Evolutionary conservation across 2,329 filamentous ascomycete species (phyloP), one percentile per base, ranked within the genome.

Genomic region (Pseudopithomyces chartarum): DNA sequence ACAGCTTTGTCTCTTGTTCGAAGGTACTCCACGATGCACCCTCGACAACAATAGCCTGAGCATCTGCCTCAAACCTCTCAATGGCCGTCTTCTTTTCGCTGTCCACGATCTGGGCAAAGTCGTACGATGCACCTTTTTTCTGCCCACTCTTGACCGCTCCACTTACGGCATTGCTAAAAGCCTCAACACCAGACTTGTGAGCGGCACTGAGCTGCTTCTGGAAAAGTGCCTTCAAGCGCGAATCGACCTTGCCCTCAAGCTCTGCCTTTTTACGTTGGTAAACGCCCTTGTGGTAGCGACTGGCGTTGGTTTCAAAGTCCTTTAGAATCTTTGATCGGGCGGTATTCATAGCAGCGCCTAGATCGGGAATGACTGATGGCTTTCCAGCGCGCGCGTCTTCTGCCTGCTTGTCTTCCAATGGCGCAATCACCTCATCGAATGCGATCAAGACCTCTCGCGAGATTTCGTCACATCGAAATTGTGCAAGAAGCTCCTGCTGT

Each of bases 401-500:
- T 13, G 87, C 85, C 76, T 97, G 94, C 73, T 89, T 85, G 66
- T 95, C 90, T 76, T 99, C 95, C 13, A 98, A 85, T 0, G 95
- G 94, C 8, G 80, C 73, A 58, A 99, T 89, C n/a, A 86, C 82
- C 52, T 87, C 83, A 68, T 99, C 95, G 66, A 99, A 99, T 2
- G 82, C 84, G 40, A 92, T 79, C 55, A 97, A 82, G 12, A 96
- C 95, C 73, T 97, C 94, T 61, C 93, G 85, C 38, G 92, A 86
- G 56, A 99, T 99, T 78, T 99, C 95, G 74, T 99, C 95, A 76
- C 95, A 99, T 64, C 95, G 87, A 80, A 98, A 99, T 75, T 99
- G 95, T 11, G 95, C 95, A 52, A 99, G 84, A 44, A 99, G 84
- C 75, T 99, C 95, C 78, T 99, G 95, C 74, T 99, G 95, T 0